Percentiles rank a stretch among this genome's conserved stretches.
phyloP scores from a whole-genome alignment of 2,329 filamentous ascomycete genomes.

The Pseudocercospora musae region DNA sequence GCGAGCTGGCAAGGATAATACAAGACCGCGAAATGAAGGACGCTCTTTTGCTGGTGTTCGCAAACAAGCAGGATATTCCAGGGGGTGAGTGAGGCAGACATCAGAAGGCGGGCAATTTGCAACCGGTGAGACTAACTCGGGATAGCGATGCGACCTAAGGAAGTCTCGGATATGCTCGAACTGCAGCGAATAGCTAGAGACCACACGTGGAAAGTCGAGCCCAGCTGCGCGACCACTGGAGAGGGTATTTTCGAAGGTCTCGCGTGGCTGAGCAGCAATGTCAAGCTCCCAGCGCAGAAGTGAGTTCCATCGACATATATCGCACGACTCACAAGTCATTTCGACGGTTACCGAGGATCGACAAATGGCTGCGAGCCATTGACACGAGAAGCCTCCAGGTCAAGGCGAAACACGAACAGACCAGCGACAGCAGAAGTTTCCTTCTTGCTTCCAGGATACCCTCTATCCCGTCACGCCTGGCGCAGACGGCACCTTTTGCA shows the following conservation, averaged over 20 bases:
- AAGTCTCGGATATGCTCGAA: slow-evolving; percentile 49
- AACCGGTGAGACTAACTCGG: slow-evolving; percentile 2
- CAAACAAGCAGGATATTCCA: slow-evolving; percentile 96
- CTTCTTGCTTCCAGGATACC: slow-evolving; percentile 6
- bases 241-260: slow-evolving; percentile 54
- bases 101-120: background rate
- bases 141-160: slow-evolving; percentile 49
- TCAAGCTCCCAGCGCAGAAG: slow-evolving; percentile 39
- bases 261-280: slow-evolving; percentile 51
- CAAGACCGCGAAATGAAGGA: slow-evolving; percentile 98
- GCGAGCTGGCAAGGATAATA: slow-evolving; percentile 94
- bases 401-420: slow-evolving; percentile 1
- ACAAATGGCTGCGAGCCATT: background rate
- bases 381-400: slow-evolving; percentile 1
- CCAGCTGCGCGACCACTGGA: slow-evolving; percentile 52
- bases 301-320: slow-evolving; percentile 10
- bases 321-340: background rate
- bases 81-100: slow-evolving; percentile 58
- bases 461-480: background rate
- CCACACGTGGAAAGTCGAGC: slow-evolving; percentile 54
- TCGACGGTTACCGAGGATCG: background rate
- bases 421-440: slow-evolving; percentile 1
- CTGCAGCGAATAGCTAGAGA: slow-evolving; percentile 51
- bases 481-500: slow-evolving; percentile 1
- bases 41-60: slow-evolving; percentile 88